Base-by-base conservation (phyloP, 2,329 filamentous ascomycete species). In the Graphilbum sp. region DNA sequence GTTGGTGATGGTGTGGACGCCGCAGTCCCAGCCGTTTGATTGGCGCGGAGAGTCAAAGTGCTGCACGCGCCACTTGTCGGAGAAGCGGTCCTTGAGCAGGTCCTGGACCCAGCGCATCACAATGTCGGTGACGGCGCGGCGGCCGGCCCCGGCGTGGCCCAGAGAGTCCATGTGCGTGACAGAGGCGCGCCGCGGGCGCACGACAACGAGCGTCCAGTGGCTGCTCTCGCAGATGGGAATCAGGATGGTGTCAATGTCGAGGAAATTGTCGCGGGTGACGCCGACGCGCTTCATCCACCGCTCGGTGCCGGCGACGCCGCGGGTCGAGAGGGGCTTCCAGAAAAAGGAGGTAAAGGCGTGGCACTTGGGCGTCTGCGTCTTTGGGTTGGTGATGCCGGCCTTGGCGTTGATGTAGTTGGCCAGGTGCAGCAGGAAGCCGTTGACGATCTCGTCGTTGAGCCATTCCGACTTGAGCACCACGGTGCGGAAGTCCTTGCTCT, bases 391-490 rank as follows among this genome's bases (percentile, higher is more conserved):
- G 38, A 65, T 64, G 20, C 73, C 73, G 21, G 64, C 66, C 24
- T 65, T 58, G 41, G 63, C 57, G 50, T 79, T 79, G 48, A 75
- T 57, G 36, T 65, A 66, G 15, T 64, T 60, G 35, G 75, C 72
- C 13, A 85, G 58, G 50, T 72, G 69, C 21, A 66, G 56, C 20
- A 85, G 62, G 35, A 72, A 71, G 13, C 71, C 70, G 47, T 84
- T 82, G 47, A 88, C 71, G 36, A 80, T 71, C 47, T 82, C 76
- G 52, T 87, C 82, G 45, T 87, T 86, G 7, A 88, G 65, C 81
- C 81, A 88, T 21, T 62, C 63, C 1, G 56, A 62, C 9, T 59
- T 53, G 16, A 61, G 60, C 15, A 78, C 62, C 8, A 86, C 56
- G 34, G 67, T 77, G n/a, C 57, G 60, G 47, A 85, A 77, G 50